These are phyloP conservation scores for Ascocoryne sarcoides DNA, from an alignment of 2,329 filamentous ascomycete species.

Conservation along the genomic window DNA sequence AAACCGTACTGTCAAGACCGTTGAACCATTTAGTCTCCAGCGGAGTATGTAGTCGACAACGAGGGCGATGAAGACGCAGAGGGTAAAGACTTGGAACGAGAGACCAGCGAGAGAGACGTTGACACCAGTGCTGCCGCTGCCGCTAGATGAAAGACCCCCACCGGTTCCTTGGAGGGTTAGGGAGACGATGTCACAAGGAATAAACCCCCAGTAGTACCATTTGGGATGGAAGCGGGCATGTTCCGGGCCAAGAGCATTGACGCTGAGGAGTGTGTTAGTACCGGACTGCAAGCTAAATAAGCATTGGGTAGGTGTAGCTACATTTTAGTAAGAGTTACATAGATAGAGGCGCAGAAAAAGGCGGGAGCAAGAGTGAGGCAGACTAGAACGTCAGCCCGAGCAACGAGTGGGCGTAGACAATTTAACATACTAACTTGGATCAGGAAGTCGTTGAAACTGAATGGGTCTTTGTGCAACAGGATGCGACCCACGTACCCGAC, in stretches of 20 bases:
- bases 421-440: conserved; percentile 37
- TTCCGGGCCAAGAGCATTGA: conserved; percentile 20
- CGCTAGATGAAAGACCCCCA: conserved; percentile 43
- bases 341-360: conserved; percentile 47
- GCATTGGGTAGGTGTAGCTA: conserved; percentile 39
- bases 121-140: not conserved
- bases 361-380: conserved; percentile 47
- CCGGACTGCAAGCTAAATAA: too few relatives aligned
- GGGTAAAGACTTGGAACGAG: conserved; percentile 28
- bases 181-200: conserved; percentile 47
- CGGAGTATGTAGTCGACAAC: conserved; percentile 40
- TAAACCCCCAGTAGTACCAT: conserved; percentile 49
- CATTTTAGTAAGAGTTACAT: conserved; percentile 42
- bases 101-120: conserved; percentile 29
- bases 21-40: conserved; percentile 2
- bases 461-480: conserved; percentile 44
- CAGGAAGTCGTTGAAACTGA: conserved; percentile 39
- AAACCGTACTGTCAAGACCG: too few relatives aligned
- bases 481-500: conserved; percentile 47
- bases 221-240: conserved; percentile 34
- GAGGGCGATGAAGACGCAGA: conserved; percentile 32
- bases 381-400: conserved; percentile 37
- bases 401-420: conserved; percentile 28
- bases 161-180: conserved; percentile 51
- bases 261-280: not conserved